These are phyloP conservation scores for Cryphonectria nitschkei DNA, from an alignment of 2,329 filamentous ascomycete species.

Conservation along the genomic window DNA sequence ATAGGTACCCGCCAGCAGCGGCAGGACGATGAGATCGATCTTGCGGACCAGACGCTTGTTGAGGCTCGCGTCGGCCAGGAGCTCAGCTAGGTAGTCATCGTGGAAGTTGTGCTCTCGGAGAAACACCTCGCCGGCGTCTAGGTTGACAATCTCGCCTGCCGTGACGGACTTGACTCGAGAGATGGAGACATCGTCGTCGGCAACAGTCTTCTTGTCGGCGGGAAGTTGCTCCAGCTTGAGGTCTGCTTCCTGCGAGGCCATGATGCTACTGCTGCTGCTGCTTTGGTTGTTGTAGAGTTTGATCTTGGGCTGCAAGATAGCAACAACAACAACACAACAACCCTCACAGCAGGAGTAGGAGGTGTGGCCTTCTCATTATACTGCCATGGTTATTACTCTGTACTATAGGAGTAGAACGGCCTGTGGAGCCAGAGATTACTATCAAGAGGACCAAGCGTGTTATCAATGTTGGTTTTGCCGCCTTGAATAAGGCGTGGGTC, in stretches of 20 bases:
- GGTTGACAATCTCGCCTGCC: conserved; percentile 21
- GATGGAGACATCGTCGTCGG: conserved; percentile 27
- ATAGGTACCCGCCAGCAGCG: conserved; percentile 54
- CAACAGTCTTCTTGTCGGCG: conserved; percentile 14
- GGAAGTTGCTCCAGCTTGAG: conserved; percentile 18
- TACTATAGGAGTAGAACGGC: not conserved
- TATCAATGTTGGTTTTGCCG: conserved; percentile 18
- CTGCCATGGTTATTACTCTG: not conserved
- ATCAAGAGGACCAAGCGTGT: not conserved
- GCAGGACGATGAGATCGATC: conserved; percentile 55
- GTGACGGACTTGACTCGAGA: conserved; percentile 25
- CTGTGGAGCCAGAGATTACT: not conserved
- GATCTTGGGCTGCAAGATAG: not conserved
- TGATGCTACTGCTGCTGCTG: conserved; percentile 3
- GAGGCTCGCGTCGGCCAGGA: conserved; percentile 46
- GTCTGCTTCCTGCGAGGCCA: conserved; percentile 18
- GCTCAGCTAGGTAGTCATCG: conserved; percentile 33
- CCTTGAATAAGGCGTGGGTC: conserved; percentile 11
- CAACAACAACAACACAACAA: not conserved
- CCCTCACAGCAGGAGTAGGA: not conserved
- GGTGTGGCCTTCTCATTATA: not conserved
- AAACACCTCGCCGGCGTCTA: conserved; percentile 29
- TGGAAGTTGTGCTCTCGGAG: conserved; percentile 28
- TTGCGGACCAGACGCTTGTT: conserved; percentile 43
- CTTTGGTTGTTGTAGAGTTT: too few relatives aligned